phyloP scores from a whole-genome alignment of 441 rosid genomes.

The Eruca vesicaria region DNA sequence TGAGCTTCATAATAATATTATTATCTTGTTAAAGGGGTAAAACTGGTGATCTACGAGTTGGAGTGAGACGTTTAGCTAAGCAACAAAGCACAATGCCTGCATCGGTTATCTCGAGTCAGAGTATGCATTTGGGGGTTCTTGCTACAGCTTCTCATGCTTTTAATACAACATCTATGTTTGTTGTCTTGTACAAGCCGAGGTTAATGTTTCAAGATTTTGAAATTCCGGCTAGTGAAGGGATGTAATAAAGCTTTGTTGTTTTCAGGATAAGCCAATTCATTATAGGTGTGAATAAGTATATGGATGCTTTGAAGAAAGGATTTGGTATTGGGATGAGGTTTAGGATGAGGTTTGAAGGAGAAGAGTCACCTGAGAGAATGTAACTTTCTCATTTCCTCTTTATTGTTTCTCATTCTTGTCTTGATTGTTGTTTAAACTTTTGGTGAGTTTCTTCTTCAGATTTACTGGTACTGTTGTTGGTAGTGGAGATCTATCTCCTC shows the following conservation, averaged over 20 bases:
- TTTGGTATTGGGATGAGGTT: conserved; percentile 79
- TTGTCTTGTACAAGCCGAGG: conserved; percentile 96
- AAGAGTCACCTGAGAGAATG: conserved; percentile 95
- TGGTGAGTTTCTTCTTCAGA: conserved; percentile 38
- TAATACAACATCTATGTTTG: conserved; percentile 63
- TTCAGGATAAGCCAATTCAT: conserved; percentile 86
- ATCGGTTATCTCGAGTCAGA: conserved; percentile 93
- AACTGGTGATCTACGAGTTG: conserved; percentile 76
- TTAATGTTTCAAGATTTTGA: conserved; percentile 21
- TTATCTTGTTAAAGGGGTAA: conserved; percentile 50
- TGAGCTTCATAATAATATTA: background rate
- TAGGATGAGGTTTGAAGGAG: conserved; percentile 98
- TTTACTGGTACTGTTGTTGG: conserved; percentile 84
- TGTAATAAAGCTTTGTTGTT: background rate
- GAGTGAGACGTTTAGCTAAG: conserved; percentile 66
- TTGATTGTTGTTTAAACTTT: background rate
- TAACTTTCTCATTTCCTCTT: conserved; percentile 19
- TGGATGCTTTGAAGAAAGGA: conserved; percentile 57
- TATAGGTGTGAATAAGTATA: conserved; percentile 67
- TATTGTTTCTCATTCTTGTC: background rate
- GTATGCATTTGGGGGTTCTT: conserved; percentile 98
- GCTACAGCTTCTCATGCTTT: conserved; percentile 99
- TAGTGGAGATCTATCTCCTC: conserved; percentile 60
- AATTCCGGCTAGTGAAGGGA: background rate
- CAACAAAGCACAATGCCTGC: conserved; percentile 80